Conservation (phyloP, 2,329 filamentous ascomycete genomes). For the Fusarium humuli region DNA sequence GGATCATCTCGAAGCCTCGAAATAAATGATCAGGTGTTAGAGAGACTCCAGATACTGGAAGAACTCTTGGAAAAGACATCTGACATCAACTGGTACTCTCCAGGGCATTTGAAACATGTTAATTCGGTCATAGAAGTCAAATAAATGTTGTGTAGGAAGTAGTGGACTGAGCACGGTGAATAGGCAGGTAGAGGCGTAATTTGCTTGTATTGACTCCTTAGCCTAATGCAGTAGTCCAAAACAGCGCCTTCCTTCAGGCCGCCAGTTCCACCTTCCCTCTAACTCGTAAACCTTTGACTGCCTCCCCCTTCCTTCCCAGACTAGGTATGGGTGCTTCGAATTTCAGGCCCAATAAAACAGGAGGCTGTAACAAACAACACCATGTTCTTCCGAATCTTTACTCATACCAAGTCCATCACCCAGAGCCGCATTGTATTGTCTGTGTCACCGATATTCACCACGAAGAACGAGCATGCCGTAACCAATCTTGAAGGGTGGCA, state of each 20-base stretch:
- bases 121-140: neutral
- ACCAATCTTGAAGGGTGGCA: neutral
- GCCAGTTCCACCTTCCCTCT: neutral
- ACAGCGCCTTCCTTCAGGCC: neutral
- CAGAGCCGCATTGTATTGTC: neutral
- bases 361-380: too few relatives aligned
- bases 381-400: neutral
- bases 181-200: neutral
- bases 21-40: neutral
- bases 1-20: neutral
- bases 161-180: too few relatives aligned
- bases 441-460: neutral
- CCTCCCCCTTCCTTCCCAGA: neutral
- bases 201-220: neutral
- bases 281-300: neutral
- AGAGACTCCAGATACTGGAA: fast-evolving
- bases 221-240: neutral
- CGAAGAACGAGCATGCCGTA: neutral
- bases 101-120: too few relatives aligned
- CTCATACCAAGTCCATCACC: neutral
- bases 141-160: too few relatives aligned
- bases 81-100: fast-evolving
- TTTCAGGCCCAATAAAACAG: neutral
- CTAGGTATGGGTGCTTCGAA: too few relatives aligned
- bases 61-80: fast-evolving